Evolutionary conservation across 805 yeast species (phyloP).

Genomic region (Saturnispora silvae): DNA sequence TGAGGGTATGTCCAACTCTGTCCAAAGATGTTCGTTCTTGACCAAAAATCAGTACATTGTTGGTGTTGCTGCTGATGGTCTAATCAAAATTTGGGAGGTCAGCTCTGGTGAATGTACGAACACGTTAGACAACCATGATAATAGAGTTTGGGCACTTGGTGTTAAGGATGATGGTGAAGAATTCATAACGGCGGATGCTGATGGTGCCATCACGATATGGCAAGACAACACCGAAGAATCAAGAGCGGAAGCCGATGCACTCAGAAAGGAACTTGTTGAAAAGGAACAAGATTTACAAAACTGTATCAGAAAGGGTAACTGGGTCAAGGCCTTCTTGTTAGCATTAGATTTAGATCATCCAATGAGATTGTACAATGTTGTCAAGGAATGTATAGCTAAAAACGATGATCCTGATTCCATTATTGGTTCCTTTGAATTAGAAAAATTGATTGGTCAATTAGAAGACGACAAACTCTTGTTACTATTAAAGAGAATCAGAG

Average conservation of each 20-base stretch:
- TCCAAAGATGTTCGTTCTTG: constrained; percentile 69
- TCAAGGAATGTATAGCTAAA: constrained; percentile 49
- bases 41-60: constrained; percentile 57
- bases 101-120: constrained; percentile 64
- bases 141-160: constrained; percentile 88
- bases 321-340: constrained; percentile 80
- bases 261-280: constrained; percentile 52
- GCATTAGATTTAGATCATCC: constrained; percentile 88
- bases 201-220: constrained; percentile 87
- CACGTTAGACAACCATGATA: constrained; percentile 84
- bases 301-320: constrained; percentile 58
- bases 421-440: constrained; percentile 52
- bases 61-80: constrained; percentile 89
- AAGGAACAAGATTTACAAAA: constrained; percentile 83
- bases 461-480: constrained; percentile 47
- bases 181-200: constrained; percentile 86
- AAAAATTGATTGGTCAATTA: constrained; percentile 47
- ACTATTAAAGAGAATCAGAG: constrained; percentile 69
- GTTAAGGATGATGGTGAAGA: constrained; percentile 53
- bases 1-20: constrained; percentile 91
- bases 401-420: constrained; percentile 38
- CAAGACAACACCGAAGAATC: constrained; percentile 74
- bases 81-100: constrained; percentile 84
- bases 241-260: constrained; percentile 42
- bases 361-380: constrained; percentile 70